Evolutionary conservation across 768 basidiomycete genomes (phyloP).

Genomic region (Botryobasidium botryosum): DNA sequence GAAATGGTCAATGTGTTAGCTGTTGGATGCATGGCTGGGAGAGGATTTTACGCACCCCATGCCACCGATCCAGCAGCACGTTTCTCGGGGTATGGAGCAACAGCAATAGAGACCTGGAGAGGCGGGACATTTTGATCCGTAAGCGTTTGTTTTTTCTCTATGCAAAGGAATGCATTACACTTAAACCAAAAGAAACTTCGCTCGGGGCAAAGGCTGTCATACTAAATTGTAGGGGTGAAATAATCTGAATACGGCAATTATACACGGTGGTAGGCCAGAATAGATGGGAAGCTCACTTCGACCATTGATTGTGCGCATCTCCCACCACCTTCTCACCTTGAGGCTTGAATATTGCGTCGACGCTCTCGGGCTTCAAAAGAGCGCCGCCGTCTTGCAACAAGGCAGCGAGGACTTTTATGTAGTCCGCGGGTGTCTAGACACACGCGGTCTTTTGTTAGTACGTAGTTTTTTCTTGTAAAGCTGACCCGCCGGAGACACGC

Average conservation of each 20-base stretch:
- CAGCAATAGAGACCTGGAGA: background rate
- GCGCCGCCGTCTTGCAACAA: background rate
- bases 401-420: background rate
- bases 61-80: background rate
- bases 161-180: no score
- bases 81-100: background rate
- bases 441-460: no score
- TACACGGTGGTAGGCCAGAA: background rate
- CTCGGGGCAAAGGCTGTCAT: no score
- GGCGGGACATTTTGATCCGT: no score
- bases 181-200: no score
- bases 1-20: no score
- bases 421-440: background rate
- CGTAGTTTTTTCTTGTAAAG: no score
- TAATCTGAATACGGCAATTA: background rate
- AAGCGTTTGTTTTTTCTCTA: no score
- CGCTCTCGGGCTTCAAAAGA: background rate
- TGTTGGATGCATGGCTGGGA: background rate
- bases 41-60: background rate
- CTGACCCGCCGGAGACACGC: background rate
- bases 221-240: background rate
- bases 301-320: background rate
- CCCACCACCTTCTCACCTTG: no score
- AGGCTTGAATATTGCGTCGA: conserved; percentile 1
- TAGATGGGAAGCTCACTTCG: background rate